phyloP scores from a whole-genome alignment of 805 yeast species.

The Ogataea ramenticola region DNA sequence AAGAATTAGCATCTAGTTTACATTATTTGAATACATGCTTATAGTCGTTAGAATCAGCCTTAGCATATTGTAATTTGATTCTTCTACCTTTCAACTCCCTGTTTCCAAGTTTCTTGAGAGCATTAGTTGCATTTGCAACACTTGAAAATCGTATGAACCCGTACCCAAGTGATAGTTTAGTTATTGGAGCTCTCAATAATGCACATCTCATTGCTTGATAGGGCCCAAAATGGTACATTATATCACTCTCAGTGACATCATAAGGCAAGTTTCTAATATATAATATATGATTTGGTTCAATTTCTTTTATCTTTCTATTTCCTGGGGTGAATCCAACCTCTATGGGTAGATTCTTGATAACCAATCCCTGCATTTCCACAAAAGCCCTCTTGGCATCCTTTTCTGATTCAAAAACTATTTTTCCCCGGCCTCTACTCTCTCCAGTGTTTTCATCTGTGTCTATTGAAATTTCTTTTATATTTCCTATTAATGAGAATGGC shows the following conservation, averaged over 20 bases:
- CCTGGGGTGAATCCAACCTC: constrained; percentile 9
- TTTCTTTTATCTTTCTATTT: constrained; percentile 6
- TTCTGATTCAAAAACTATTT: constrained; percentile 14
- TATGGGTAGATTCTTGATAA: constrained; percentile 21
- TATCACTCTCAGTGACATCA: constrained; percentile 16
- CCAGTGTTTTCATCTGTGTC: constrained; percentile 9
- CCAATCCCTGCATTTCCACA: constrained; percentile 25
- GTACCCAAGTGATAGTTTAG: constrained; percentile 34
- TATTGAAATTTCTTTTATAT: constrained; percentile 10
- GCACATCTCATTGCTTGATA: constrained; percentile 22
- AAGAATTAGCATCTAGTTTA: constrained; percentile 1
- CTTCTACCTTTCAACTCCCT: constrained; percentile 37
- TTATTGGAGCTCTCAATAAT: constrained; percentile 21
- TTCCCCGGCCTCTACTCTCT: constrained; percentile 19
- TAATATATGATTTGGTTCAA: constrained; percentile 15
- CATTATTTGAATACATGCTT: constrained; percentile 16
- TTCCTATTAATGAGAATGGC: constrained; percentile 21
- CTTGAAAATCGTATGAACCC: constrained; percentile 56
- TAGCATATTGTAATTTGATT: constrained; percentile 26
- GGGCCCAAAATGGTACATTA: constrained; percentile 18
- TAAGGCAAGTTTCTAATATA: constrained; percentile 22
- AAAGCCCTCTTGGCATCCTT: constrained; percentile 17
- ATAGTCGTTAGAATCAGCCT: constrained; percentile 17
- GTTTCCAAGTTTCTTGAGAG: constrained; percentile 37
- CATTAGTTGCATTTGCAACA: constrained; percentile 34